phyloP scores from a whole-genome alignment of 139 green algal genomes.

The Coccomyxa sp. region DNA sequence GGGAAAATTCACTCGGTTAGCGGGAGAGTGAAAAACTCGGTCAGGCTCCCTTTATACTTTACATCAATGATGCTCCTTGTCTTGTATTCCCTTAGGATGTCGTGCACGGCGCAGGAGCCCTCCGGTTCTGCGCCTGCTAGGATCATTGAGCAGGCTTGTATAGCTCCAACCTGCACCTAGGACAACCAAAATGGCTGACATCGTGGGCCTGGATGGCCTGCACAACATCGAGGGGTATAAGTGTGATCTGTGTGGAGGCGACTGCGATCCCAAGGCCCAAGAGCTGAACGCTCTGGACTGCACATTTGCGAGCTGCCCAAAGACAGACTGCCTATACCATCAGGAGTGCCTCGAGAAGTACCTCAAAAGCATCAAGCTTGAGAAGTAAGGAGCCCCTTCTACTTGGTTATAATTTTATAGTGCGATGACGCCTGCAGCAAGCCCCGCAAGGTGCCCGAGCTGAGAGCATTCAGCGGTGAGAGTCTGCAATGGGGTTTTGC shows the following conservation, averaged over 20 bases:
- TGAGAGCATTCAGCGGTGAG: not conserved
- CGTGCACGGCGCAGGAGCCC: too few relatives aligned
- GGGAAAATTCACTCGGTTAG: too few relatives aligned
- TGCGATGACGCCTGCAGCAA: too few relatives aligned
- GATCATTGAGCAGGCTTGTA: too few relatives aligned
- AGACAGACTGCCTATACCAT: slow-evolving; percentile 62
- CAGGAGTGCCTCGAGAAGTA: slow-evolving; percentile 87
- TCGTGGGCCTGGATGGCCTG: slow-evolving; percentile 15
- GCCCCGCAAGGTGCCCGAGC: not conserved
- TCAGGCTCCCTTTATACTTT: too few relatives aligned
- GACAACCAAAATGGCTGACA: slow-evolving; percentile 14
- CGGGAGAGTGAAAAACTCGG: too few relatives aligned
- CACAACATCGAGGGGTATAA: slow-evolving; percentile 26
- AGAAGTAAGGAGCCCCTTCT: slow-evolving; percentile 70
- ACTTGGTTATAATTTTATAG: too few relatives aligned
- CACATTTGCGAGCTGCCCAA: slow-evolving; percentile 69
- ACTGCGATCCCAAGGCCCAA: slow-evolving; percentile 54
- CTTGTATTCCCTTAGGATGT: too few relatives aligned
- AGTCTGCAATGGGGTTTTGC: not conserved
- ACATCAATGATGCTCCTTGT: too few relatives aligned
- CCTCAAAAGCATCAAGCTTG: slow-evolving; percentile 56
- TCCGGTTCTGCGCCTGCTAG: too few relatives aligned
- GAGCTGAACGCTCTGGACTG: slow-evolving; percentile 80
- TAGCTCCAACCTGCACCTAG: too few relatives aligned
- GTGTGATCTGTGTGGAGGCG: slow-evolving; percentile 72